Evolutionary conservation across 768 basidiomycete species (phyloP).

Genomic region (Austroboletus eburneus): DNA sequence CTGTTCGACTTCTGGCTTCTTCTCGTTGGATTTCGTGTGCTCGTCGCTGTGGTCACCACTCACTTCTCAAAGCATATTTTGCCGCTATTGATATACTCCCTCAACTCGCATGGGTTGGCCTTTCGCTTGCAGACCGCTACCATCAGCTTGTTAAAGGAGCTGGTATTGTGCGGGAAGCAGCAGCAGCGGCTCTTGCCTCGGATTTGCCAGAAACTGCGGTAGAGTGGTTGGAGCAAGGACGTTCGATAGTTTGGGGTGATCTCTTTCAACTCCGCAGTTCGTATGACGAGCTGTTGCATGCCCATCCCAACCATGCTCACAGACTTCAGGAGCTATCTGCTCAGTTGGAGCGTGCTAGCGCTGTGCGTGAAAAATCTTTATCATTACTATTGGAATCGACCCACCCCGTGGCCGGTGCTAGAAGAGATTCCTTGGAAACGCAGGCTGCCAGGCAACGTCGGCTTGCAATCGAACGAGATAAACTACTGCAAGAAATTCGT

Average conservation of each 20-base stretch:
- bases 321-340: neutral
- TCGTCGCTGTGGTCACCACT: neutral
- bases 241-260: no score
- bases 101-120: constrained; percentile 1
- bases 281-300: neutral
- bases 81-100: constrained; percentile 16
- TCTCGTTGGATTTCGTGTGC: neutral
- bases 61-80: constrained; percentile 11
- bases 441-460: neutral
- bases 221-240: constrained; percentile 4
- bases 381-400: neutral
- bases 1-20: neutral
- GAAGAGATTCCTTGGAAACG: no score
- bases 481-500: no score
- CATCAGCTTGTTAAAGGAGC: constrained; percentile 6
- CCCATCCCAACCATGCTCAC: neutral
- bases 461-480: neutral
- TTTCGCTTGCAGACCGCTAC: constrained; percentile 13
- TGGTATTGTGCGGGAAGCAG: constrained; percentile 13
- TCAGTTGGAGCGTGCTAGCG: neutral
- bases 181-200: no score
- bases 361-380: neutral
- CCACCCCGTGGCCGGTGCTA: no score
- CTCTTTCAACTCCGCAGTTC: neutral
- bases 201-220: neutral